Conservation (phyloP, 169 alveolate genomes). For the Prorocentrum cordatum region DNA sequence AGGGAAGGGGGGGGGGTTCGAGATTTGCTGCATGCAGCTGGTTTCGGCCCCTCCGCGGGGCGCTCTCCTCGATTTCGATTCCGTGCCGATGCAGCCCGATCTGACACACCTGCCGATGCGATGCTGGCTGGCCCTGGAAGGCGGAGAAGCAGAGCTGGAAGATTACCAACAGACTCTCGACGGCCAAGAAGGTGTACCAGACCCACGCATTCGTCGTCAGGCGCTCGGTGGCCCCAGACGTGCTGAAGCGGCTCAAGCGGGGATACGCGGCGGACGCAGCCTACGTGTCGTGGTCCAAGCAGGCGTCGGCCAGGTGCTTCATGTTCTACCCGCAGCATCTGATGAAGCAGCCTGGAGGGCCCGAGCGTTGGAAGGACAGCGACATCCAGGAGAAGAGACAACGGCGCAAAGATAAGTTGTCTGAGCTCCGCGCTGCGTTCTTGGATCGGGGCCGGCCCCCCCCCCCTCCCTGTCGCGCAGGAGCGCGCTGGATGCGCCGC, state of each 20-base stretch:
- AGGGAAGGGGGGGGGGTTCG: no score
- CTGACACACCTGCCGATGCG: no score
- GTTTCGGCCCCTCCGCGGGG: no score
- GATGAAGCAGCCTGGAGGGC: background rate
- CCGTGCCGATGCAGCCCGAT: no score
- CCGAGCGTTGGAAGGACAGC: background rate
- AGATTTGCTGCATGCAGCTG: no score
- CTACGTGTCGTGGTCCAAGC: background rate
- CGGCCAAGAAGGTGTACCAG: background rate
- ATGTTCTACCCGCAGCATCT: background rate
- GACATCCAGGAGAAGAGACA: background rate
- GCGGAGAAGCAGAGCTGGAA: no score
- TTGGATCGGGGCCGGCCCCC: background rate
- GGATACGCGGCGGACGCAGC: conserved; percentile 22
- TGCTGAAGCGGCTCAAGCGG: background rate
- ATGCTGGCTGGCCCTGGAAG: no score
- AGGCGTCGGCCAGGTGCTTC: background rate
- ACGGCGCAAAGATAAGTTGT: background rate
- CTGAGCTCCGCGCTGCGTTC: background rate
- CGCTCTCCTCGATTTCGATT: no score
- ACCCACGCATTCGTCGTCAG: conserved; percentile 12
- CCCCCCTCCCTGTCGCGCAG: background rate
- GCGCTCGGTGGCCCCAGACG: background rate
- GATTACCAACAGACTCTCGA: no score
- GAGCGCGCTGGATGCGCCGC: background rate